Evolutionary conservation across 306 rosid genomes (phyloP), one percentile per base, ranked within the genome.

Genomic region (Carpinus viminea): DNA sequence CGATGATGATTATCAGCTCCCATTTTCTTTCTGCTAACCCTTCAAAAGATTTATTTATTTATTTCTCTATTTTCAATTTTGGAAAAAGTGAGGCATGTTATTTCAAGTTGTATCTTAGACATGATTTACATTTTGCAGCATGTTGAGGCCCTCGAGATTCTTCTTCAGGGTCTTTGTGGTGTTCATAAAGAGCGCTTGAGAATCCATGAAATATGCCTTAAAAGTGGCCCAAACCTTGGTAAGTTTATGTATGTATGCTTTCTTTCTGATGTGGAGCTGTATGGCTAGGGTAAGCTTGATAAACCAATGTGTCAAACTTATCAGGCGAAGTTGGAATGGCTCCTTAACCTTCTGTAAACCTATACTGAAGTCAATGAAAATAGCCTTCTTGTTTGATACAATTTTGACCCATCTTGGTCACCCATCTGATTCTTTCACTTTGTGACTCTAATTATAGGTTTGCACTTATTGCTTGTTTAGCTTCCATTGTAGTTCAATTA

Each of bases 121-220:
- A 79, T 71, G 47, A 26, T 74, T 80, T 74, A 59, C 64, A 62
- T 85, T 76, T 72, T 76, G 82, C 88, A 95, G 98, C 98, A 92
- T 85, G 98, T 95, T 54, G 98, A 95, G 87, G 98, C 98, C 36
- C 93, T 92, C 61, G 98, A 91, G 89, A 95, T 95, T 70, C 98
- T 95, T 83, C 97, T 95, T 75, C 98, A 92, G 85, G 98, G 98
- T 53, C 91, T 91, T 57, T 92, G 97, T 82, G 98, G 98, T 76
- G 98, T 93, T 86, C 90, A 85, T 34, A 88, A 87, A 81, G 97
- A 95, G 80, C 78, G 90, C 21, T 84, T 93, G 80, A 91, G 91
- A 83, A 85, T 91, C 79, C 98, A 95, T 85, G 99, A 93, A 84
- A 84, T 93, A 56, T 90, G 96, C 84, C 94, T 93, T 69, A 93